phyloP scores from a whole-genome alignment of 331 rosid genomes.

The Rhamnella rubrinervis region DNA sequence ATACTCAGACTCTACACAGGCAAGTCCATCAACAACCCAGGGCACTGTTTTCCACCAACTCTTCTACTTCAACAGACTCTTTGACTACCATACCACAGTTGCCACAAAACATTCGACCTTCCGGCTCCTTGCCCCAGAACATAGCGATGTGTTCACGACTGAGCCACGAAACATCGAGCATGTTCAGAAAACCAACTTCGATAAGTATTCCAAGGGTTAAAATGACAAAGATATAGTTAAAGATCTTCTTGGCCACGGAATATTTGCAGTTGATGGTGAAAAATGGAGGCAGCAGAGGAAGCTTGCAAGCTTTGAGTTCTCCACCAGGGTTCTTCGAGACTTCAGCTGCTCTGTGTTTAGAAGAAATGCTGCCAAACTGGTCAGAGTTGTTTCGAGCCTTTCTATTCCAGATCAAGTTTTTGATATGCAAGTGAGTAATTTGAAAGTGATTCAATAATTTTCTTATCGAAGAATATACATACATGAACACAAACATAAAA shows the following conservation, averaged over 20 bases:
- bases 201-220: slow-evolving; percentile 19
- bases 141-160: slow-evolving; percentile 34
- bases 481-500: no score
- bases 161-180: neutral
- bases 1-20: slow-evolving; percentile 30
- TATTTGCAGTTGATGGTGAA: slow-evolving; percentile 54
- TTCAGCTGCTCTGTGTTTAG: slow-evolving; percentile 55
- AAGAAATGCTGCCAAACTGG: slow-evolving; percentile 45
- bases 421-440: slow-evolving; percentile 59
- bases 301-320: slow-evolving; percentile 54
- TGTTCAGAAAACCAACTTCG: neutral
- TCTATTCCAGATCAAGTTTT: slow-evolving; percentile 28
- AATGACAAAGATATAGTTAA: neutral
- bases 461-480: no score
- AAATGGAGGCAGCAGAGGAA: slow-evolving; percentile 63
- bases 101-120: slow-evolving; percentile 31
- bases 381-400: slow-evolving; percentile 17
- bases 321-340: slow-evolving; percentile 57
- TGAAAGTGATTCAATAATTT: neutral
- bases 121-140: slow-evolving; percentile 16
- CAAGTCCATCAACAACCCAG: slow-evolving; percentile 47
- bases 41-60: slow-evolving; percentile 51
- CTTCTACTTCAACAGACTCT: slow-evolving; percentile 47
- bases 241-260: slow-evolving; percentile 60
- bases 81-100: slow-evolving; percentile 41